Percentiles rank a stretch among this genome's conserved stretches.
phyloP scores from a whole-genome alignment of 1,284 basidiomycete species.

The Microbotryum silenes-acaulis region DNA sequence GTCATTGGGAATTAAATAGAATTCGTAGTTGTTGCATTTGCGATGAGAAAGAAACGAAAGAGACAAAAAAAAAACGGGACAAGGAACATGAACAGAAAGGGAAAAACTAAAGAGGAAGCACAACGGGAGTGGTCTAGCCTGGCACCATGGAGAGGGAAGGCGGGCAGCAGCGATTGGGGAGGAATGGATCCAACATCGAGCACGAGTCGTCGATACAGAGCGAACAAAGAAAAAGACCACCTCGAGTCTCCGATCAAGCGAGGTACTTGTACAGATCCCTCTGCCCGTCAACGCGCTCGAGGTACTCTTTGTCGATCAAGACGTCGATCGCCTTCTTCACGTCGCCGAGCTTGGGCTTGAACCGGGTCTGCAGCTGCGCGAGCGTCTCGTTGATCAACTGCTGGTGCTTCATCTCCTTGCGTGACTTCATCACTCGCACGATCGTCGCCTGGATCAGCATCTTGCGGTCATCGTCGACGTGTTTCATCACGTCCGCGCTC shows the following conservation, averaged over 20 bases:
- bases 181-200: not conserved
- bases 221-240: not conserved
- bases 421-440: slow-evolving; percentile 97
- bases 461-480: slow-evolving; percentile 93
- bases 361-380: slow-evolving; percentile 52
- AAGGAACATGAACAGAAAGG: no score
- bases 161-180: not conserved
- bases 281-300: slow-evolving; percentile 68
- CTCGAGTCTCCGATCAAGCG: not conserved
- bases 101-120: no score
- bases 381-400: slow-evolving; percentile 90
- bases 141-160: no score
- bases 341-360: slow-evolving; percentile 81
- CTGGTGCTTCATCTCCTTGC: slow-evolving; percentile 88
- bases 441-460: slow-evolving; percentile 96
- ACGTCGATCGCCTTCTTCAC: slow-evolving; percentile 87
- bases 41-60: no score
- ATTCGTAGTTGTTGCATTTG: no score
- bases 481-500: slow-evolving; percentile 76
- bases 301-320: slow-evolving; percentile 89
- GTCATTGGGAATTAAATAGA: no score
- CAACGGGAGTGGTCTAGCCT: no score
- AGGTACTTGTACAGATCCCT: slow-evolving; percentile 34
- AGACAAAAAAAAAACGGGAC: no score
- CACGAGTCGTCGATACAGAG: not conserved